Percentiles rank a stretch among this genome's conserved stretches.
phyloP scores from a whole-genome alignment of 108 stramenopile species.

The Cylindrotheca fusiformis region DNA sequence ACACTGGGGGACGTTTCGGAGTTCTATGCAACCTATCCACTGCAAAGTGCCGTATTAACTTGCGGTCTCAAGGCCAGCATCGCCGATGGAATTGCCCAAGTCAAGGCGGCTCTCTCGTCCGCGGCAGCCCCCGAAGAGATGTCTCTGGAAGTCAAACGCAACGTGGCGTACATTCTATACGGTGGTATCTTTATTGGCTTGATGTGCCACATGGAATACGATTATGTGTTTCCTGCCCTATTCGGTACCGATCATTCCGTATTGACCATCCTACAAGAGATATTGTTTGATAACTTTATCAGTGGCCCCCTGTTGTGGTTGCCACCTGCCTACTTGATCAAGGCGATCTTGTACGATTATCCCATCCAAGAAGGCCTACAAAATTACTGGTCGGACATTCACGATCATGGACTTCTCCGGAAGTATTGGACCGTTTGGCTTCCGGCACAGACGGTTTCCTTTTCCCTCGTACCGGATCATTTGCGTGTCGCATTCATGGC shows the following conservation, averaged over 20 bases:
- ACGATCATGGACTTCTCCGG: constrained; percentile 36
- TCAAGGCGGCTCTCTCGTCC: constrained; percentile 1
- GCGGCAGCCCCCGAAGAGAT: too few relatives aligned
- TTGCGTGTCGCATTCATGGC: constrained; percentile 51
- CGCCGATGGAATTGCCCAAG: constrained; percentile 36
- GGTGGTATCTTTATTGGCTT: constrained; percentile 28
- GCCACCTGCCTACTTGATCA: constrained; percentile 37
- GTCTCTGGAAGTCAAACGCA: constrained; percentile 8
- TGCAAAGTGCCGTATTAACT: constrained; percentile 22
- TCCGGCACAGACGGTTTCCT: constrained; percentile 47
- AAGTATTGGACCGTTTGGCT: constrained; percentile 61
- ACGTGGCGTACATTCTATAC: constrained; percentile 31
- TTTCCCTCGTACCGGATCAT: constrained; percentile 51
- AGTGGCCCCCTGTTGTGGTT: constrained; percentile 35
- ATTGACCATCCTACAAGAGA: constrained; percentile 5
- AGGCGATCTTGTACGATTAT: constrained; percentile 28
- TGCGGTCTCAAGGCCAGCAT: constrained; percentile 34
- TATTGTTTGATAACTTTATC: constrained; percentile 32
- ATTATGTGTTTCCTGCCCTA: constrained; percentile 18
- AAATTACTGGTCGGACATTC: constrained; percentile 28
- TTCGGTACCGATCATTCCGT: constrained; percentile 9
- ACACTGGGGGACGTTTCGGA: constrained; percentile 7
- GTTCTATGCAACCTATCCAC: constrained; percentile 24
- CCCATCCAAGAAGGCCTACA: constrained; percentile 14
- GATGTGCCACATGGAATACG: constrained; percentile 34